Evolutionary conservation across 495 filamentous ascomycete species (phyloP).

Genomic region (Acidiella bohemica): DNA sequence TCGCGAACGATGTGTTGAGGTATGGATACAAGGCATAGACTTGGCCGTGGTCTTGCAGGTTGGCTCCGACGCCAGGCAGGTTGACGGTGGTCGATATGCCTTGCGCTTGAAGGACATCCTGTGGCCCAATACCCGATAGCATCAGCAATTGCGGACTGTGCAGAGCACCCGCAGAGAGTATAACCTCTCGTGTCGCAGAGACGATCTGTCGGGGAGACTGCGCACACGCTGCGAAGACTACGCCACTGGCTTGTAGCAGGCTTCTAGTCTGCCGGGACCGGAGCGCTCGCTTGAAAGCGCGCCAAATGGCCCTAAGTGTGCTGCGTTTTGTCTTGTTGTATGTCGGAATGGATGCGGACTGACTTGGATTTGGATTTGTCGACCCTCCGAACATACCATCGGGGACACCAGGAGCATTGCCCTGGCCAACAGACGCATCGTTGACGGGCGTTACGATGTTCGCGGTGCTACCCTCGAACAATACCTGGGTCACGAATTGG

Average conservation of each 20-base stretch:
- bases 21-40: slow-evolving; percentile 17
- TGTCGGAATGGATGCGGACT: too few relatives aligned
- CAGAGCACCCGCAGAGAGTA: slow-evolving; percentile 25
- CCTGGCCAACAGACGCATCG: slow-evolving; percentile 7
- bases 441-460: neutral
- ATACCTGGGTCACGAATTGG: slow-evolving; percentile 17
- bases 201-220: slow-evolving; percentile 18
- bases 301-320: too few relatives aligned
- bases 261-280: too few relatives aligned
- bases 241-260: slow-evolving; percentile 9
- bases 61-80: slow-evolving; percentile 21
- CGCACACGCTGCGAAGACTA: slow-evolving; percentile 12
- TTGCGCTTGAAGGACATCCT: slow-evolving; percentile 4
- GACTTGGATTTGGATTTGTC: slow-evolving; percentile 2
- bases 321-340: too few relatives aligned
- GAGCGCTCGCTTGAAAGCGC: too few relatives aligned
- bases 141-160: slow-evolving; percentile 27
- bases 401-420: slow-evolving; percentile 5
- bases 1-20: slow-evolving; percentile 8
- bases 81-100: slow-evolving; percentile 11
- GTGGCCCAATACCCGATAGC: slow-evolving; percentile 24
- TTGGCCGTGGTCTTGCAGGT: slow-evolving; percentile 22
- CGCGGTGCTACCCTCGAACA: slow-evolving; percentile 15
- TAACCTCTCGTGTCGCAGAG: slow-evolving; percentile 26
- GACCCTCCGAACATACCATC: slow-evolving; percentile 14